A percentile compares a stretch with the other conserved stretches of the same genome.
Evolutionary conservation across 345 rosid genomes (phyloP).

Genomic region (Linum trigynum): DNA sequence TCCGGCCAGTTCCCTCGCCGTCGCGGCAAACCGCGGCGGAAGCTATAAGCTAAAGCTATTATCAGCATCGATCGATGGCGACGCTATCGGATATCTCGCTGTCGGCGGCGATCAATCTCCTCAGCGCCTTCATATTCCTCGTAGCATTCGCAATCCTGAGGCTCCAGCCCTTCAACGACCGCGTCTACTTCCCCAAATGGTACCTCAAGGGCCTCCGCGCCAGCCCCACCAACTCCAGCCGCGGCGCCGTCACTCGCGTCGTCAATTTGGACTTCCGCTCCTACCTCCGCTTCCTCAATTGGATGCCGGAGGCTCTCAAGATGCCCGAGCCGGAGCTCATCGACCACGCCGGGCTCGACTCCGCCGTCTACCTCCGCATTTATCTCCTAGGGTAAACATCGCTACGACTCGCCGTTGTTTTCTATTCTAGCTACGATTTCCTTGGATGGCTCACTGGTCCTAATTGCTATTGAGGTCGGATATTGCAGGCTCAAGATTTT

Average conservation of each 20-base stretch:
- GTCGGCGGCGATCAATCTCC: slow-evolving; percentile 68
- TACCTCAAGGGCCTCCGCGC: slow-evolving; percentile 70
- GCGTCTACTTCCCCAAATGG: slow-evolving; percentile 97
- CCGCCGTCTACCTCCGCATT: slow-evolving; percentile 82
- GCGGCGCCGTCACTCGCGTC: slow-evolving; percentile 41
- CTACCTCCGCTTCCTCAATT: slow-evolving; percentile 64
- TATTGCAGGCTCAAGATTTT: slow-evolving; percentile 74
- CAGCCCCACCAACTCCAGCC: slow-evolving; percentile 51
- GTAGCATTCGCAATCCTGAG: slow-evolving; percentile 68
- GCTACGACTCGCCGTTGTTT: background rate
- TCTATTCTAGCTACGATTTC: background rate
- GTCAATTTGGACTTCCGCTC: slow-evolving; percentile 65
- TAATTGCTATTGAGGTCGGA: background rate
- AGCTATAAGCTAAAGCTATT: too few relatives aligned
- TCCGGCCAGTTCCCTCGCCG: too few relatives aligned
- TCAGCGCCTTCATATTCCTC: slow-evolving; percentile 64
- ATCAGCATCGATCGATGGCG: slow-evolving; percentile 40
- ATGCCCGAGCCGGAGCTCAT: slow-evolving; percentile 96
- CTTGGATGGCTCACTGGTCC: background rate
- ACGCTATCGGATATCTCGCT: slow-evolving; percentile 71
- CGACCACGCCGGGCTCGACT: slow-evolving; percentile 96
- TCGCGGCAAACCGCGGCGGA: too few relatives aligned
- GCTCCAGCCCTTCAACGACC: slow-evolving; percentile 88
- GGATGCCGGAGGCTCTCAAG: slow-evolving; percentile 89
- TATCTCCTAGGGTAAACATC: slow-evolving; percentile 71